A percentile compares a stretch with the other conserved stretches of the same genome.
Evolutionary conservation across 2,329 filamentous ascomycete genomes (phyloP).

Genomic region (Fusarium irregulare): DNA sequence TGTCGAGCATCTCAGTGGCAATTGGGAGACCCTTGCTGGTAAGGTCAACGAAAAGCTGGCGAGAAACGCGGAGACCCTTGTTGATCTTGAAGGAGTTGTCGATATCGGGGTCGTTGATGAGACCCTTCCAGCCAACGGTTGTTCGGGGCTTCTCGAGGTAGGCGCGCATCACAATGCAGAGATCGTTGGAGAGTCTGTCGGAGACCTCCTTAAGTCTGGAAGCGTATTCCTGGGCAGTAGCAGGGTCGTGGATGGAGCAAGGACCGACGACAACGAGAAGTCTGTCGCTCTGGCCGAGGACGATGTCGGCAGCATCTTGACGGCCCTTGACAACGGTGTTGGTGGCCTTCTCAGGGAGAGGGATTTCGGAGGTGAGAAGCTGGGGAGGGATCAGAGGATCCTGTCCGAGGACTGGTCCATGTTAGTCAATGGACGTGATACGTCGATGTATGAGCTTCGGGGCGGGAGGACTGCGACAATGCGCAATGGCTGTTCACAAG

Average conservation of each 20-base stretch:
- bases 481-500: not conserved
- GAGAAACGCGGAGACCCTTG: conserved; percentile 93
- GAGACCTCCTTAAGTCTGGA: conserved; percentile 79
- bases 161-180: conserved; percentile 95
- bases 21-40: conserved; percentile 91
- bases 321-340: conserved; percentile 78
- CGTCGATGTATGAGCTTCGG: too few relatives aligned
- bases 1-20: conserved; percentile 98
- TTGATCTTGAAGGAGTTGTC: conserved; percentile 99
- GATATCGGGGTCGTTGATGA: conserved; percentile 99
- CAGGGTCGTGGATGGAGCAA: conserved; percentile 97
- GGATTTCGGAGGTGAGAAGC: conserved; percentile 87
- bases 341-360: conserved; percentile 71
- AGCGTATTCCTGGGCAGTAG: conserved; percentile 88
- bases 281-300: conserved; percentile 83
- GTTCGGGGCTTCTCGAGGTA: conserved; percentile 99
- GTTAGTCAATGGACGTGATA: conserved; percentile 31
- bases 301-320: conserved; percentile 75
- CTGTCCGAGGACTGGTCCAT: conserved; percentile 83
- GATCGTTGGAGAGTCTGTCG: conserved; percentile 82
- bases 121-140: conserved; percentile 97
- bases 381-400: conserved; percentile 92
- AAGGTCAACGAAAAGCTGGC: conserved; percentile 92
- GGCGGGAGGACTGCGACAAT: not conserved
- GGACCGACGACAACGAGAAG: conserved; percentile 95